Evolutionary conservation across 768 basidiomycete species (phyloP), one percentile per base, ranked within the genome.

Genomic region (Mycena galericulata): DNA sequence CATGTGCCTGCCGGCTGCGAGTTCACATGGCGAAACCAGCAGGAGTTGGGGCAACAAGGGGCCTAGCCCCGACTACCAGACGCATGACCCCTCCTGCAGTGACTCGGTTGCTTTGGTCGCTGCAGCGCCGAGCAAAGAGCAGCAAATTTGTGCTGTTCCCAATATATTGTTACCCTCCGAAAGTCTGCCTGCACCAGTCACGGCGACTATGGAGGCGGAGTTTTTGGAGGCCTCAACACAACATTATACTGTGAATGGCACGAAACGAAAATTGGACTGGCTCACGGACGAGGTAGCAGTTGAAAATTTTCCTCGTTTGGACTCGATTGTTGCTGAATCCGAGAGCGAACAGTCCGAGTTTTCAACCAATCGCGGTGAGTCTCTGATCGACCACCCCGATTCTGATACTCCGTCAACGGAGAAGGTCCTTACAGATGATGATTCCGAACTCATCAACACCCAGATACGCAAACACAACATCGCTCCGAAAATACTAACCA

Each of bases 201-300:
- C 50, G 17, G 49, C 50, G 61, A 62, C 40, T 17, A 36, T 55
- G 62, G 62, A 55, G 62, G 62, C 24, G 8, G 62, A 46, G 34
- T 12, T 17, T 45, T 54, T 22, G 30, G 62, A 54, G 40, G 40
- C 15, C 4, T 9, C 26, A 8, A n/a, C n/a, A n/a, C n/a, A n/a
- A n/a, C n/a, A n/a, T n/a, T 24, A 55, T 55, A 8, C 56, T 54
- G 40, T n/a, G 62, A 55, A 63, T 26, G 62, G 62, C 41, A 63
- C 41, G 8, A 63, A 63, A 47, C 11, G 62, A 34, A 63, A 63
- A 46, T 36, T 63, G 2, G 62, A 63, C 51, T 53, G 51, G 62
- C 24, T 63, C 40, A 46, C 62, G 20, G 53, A 45, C 22, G 51
- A 63, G 5, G 30, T 53, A 1, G 51, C 50, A 45, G 50, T 55